A percentile compares a stretch with the other conserved stretches of the same genome.
These are phyloP conservation scores for Penicillium griseofulvum DNA, from an alignment of 2,329 filamentous ascomycete species.

Conservation along the genomic window DNA sequence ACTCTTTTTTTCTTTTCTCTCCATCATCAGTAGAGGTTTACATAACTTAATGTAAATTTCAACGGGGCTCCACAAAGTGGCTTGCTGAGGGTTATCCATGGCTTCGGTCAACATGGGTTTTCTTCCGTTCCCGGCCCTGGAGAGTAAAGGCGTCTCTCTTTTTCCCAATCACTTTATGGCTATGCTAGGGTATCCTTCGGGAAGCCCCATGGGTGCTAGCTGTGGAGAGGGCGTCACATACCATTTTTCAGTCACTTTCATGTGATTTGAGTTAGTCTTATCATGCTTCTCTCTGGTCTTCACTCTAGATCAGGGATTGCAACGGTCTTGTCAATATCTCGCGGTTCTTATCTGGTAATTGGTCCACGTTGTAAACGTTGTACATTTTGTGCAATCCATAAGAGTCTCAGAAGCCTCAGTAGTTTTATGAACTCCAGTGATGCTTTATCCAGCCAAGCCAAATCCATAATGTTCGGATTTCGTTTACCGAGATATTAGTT, in stretches of 20 bases:
- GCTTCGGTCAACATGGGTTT: slow-evolving; percentile 45
- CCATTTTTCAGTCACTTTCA: slow-evolving; percentile 17
- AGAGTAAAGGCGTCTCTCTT: slow-evolving; percentile 46
- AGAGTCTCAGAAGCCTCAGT: not conserved
- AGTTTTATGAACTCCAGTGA: not conserved
- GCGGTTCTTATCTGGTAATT: not conserved
- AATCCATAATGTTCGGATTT: not conserved
- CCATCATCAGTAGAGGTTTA: slow-evolving; percentile 55
- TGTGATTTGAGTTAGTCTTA: not conserved
- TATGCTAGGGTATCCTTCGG: slow-evolving; percentile 43
- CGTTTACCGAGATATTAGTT: not conserved
- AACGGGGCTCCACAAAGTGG: slow-evolving; percentile 49
- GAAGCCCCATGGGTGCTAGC: slow-evolving; percentile 44
- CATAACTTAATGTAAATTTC: slow-evolving; percentile 49
- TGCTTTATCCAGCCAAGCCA: not conserved
- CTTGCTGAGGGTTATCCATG: slow-evolving; percentile 52
- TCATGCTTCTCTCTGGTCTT: not conserved
- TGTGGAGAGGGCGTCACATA: slow-evolving; percentile 50
- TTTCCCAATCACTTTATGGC: slow-evolving; percentile 46
- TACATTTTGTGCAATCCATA: not conserved
- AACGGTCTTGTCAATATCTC: not conserved
- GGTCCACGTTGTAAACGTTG: not conserved
- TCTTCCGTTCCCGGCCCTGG: slow-evolving; percentile 52
- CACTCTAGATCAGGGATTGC: not conserved
- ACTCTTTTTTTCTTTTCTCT: slow-evolving; percentile 41